These are phyloP conservation scores for Circinella umbellata DNA, from an alignment of 371 early-diverging fungal species.

Conservation along the genomic window DNA sequence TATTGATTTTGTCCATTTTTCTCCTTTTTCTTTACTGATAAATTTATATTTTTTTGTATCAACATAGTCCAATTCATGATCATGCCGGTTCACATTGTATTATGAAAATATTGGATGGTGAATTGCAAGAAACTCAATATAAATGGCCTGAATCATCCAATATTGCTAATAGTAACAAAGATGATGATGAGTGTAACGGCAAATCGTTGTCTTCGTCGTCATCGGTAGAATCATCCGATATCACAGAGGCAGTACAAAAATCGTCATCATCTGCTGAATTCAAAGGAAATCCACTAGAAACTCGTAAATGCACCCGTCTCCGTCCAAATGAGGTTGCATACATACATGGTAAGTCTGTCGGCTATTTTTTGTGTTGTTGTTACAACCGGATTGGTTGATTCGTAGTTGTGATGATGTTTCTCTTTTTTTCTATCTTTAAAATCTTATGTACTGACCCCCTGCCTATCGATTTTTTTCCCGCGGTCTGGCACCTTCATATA, in stretches of 20 bases:
- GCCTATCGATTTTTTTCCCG: neutral
- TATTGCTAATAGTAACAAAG: neutral
- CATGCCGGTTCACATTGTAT: conserved; percentile 94
- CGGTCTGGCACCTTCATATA: conserved; percentile 22
- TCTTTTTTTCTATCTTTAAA: neutral
- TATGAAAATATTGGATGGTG: conserved; percentile 90
- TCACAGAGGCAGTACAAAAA: conserved; percentile 23
- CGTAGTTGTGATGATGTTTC: conserved; percentile 4
- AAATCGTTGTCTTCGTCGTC: conserved; percentile 2
- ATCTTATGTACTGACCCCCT: neutral
- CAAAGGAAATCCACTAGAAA: conserved; percentile 27
- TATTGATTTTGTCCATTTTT: neutral
- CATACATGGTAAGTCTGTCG: conserved; percentile 71
- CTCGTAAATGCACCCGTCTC: conserved; percentile 47
- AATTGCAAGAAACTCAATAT: conserved; percentile 81
- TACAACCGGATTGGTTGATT: neutral
- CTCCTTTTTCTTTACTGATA: conserved; percentile 10
- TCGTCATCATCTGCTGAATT: conserved; percentile 2
- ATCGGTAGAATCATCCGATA: conserved; percentile 22
- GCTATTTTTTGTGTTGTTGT: neutral
- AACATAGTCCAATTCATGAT: conserved; percentile 87
- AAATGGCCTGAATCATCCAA: conserved; percentile 69
- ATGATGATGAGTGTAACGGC: neutral
- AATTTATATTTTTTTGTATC: conserved; percentile 5
- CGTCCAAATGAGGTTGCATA: conserved; percentile 79